These are phyloP conservation scores for Tetrahymena malaccensis DNA, from an alignment of 73 alveolate genomes.

Conservation along the genomic window DNA sequence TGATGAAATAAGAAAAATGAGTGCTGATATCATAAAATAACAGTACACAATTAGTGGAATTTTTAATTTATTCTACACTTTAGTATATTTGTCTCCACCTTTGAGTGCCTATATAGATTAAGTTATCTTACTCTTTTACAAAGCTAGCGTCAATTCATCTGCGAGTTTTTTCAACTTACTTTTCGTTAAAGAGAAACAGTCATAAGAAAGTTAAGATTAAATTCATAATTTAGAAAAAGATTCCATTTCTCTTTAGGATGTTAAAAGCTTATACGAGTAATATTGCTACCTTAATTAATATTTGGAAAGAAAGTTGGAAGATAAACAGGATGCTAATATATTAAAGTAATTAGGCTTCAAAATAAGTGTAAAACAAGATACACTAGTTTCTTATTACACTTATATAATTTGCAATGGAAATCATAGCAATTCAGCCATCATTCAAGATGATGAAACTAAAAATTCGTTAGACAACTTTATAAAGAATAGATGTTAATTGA, in stretches of 20 bases:
- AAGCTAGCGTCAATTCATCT: slow-evolving; percentile 8
- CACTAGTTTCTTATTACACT: slow-evolving; percentile 18
- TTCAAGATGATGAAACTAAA: neutral
- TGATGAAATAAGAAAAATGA: neutral
- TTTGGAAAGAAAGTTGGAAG: slow-evolving; percentile 23
- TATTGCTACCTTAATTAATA: slow-evolving; percentile 22
- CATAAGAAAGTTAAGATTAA: neutral
- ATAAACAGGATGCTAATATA: neutral
- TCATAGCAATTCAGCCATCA: neutral
- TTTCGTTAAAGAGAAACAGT: neutral
- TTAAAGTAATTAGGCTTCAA: slow-evolving; percentile 9
- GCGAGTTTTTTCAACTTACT: slow-evolving; percentile 3
- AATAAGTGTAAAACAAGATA: slow-evolving; percentile 13
- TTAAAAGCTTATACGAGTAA: slow-evolving; percentile 22
- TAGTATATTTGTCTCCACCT: slow-evolving; percentile 29
- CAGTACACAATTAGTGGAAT: neutral
- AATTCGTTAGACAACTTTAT: slow-evolving; percentile 3
- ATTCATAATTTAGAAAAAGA: slow-evolving; percentile 25
- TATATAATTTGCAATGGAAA: neutral
- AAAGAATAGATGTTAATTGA: neutral
- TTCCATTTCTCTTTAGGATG: slow-evolving; percentile 15
- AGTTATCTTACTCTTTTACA: slow-evolving; percentile 5
- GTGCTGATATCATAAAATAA: neutral
- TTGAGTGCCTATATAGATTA: slow-evolving; percentile 31
- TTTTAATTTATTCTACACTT: neutral